A percentile compares a stretch with the other conserved stretches of the same genome.
These are phyloP conservation scores for Knoxia roxburghii DNA, from an alignment of 257 asterid species.

Conservation along the genomic window DNA sequence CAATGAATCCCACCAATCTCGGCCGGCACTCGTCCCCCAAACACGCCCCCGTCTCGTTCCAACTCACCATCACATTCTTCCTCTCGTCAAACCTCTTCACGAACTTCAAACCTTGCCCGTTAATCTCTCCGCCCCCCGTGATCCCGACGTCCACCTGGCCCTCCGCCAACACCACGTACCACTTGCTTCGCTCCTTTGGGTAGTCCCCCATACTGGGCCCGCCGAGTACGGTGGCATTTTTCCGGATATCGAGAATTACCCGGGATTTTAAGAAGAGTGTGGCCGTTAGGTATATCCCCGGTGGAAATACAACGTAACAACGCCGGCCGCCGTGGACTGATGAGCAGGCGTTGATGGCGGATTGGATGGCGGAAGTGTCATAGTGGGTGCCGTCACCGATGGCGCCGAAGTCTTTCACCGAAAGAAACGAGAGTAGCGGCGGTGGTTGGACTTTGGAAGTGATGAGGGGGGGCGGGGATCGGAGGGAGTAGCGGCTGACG, in stretches of 20 bases:
- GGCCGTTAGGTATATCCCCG: constrained; percentile 73
- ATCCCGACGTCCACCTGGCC: constrained; percentile 66
- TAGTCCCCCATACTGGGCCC: constrained; percentile 62
- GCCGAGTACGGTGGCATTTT: constrained; percentile 61
- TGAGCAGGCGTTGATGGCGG: constrained; percentile 67
- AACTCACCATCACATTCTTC: constrained; percentile 98
- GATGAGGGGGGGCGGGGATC: constrained; percentile 23
- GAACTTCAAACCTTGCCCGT: constrained; percentile 84
- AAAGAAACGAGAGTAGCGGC: constrained; percentile 37
- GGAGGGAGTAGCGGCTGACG: constrained; percentile 43
- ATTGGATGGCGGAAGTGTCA: constrained; percentile 73
- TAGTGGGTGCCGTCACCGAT: constrained; percentile 54
- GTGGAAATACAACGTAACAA: constrained; percentile 72
- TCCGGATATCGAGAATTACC: constrained; percentile 43
- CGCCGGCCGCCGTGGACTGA: constrained; percentile 16
- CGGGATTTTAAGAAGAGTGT: constrained; percentile 66
- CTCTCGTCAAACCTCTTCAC: constrained; percentile 60
- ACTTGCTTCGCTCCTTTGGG: constrained; percentile 49
- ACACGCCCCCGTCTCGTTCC: constrained; percentile 78
- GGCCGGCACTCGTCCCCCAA: constrained; percentile 93
- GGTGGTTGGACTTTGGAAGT: constrained; percentile 32
- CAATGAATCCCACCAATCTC: constrained; percentile 74
- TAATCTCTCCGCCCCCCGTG: constrained; percentile 91
- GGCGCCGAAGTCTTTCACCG: constrained; percentile 70
- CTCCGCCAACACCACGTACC: constrained; percentile 92